Evolutionary conservation across 1,284 basidiomycete genomes (phyloP), one percentile per base, ranked within the genome.

Genomic region (Ceratobasidium sp.): DNA sequence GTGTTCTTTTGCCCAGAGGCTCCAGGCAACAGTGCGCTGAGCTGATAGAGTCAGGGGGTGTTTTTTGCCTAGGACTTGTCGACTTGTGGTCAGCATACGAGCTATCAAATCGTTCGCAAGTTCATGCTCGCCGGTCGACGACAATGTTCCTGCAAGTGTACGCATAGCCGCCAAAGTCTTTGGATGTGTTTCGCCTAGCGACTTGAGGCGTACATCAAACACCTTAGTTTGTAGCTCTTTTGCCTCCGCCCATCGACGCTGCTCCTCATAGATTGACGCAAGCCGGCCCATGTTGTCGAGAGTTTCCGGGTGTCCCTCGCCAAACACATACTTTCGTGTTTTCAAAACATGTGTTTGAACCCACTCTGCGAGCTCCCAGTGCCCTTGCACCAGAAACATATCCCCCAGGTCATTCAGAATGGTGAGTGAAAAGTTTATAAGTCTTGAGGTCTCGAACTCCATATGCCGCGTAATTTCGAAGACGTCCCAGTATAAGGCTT

Each of bases 31-130:
- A 47, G 15, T 6, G 11, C 24, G 24, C 24, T 9, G 24, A 9
- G 36, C 11, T 0, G 6, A 24, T 9, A 63, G 45, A 15, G 71
- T 73, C 29, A 22, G 14, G 9, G 71, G 56, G 24, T 73, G 71
- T 27, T 15, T 2, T 24, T 51, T 27, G 9, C 71, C 71, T 5
- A 73, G 59, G 5, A n/a, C 17, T 7, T 24, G 15, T 19, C 17
- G 64, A 15, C 57, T 17, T 47, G 48, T 24, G 9, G 5, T 1
- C 7, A 73, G 5, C 15, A 60, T 41, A 31, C 45, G 48, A 1
- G 14, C 8, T 9, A 36, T 19, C 45, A 73, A 22, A 7, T 24
- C 59, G 27, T 48, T 57, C 2, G 71, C 71, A n/a, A 64, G 41
- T 4, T 29, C 24, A 3, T n/a, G 44, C 1, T n/a, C n/a, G 41